phyloP scores from a whole-genome alignment of 352 stramenopile genomes.

The Globisporangium recalcitrans region DNA sequence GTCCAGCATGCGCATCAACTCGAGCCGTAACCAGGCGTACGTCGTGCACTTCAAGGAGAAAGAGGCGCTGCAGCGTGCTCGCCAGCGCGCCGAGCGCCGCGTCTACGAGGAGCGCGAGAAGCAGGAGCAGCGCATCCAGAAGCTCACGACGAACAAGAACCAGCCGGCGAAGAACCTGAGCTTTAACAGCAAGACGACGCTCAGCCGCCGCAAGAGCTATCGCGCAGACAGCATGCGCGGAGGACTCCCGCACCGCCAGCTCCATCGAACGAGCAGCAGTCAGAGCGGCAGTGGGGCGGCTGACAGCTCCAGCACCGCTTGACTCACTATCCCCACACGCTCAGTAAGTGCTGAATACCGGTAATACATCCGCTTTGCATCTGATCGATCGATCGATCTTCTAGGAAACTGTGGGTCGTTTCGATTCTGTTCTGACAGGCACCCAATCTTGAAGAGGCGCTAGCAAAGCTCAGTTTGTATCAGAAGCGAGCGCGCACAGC shows the following conservation, averaged over 20 bases:
- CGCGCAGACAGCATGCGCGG: slow-evolving; percentile 43
- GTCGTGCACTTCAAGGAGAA: slow-evolving; percentile 66
- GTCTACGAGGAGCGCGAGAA: slow-evolving; percentile 67
- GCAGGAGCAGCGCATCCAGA: slow-evolving; percentile 49
- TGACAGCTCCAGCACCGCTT: slow-evolving; percentile 18
- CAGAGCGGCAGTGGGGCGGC: slow-evolving; percentile 3
- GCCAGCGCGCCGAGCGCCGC: slow-evolving; percentile 55
- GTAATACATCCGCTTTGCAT: background rate
- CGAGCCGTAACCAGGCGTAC: slow-evolving; percentile 59
- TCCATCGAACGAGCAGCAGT: slow-evolving; percentile 21
- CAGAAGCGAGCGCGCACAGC: no score
- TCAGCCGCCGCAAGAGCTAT: slow-evolving; percentile 42
- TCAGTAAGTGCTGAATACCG: background rate
- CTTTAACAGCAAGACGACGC: slow-evolving; percentile 45
- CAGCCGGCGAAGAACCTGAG: slow-evolving; percentile 23
- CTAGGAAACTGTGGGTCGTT: background rate
- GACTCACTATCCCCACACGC: background rate
- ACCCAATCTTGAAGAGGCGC: background rate
- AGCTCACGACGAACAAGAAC: slow-evolving; percentile 33
- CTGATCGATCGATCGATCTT: background rate
- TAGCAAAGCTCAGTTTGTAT: no score
- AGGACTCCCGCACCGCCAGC: slow-evolving; percentile 25
- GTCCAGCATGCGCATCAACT: slow-evolving; percentile 75
- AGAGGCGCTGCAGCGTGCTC: slow-evolving; percentile 37
- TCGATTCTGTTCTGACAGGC: background rate